These are phyloP conservation scores for Rhododendron kiyosumense DNA, from an alignment of 148 eudicot genomes.

Conservation along the genomic window DNA sequence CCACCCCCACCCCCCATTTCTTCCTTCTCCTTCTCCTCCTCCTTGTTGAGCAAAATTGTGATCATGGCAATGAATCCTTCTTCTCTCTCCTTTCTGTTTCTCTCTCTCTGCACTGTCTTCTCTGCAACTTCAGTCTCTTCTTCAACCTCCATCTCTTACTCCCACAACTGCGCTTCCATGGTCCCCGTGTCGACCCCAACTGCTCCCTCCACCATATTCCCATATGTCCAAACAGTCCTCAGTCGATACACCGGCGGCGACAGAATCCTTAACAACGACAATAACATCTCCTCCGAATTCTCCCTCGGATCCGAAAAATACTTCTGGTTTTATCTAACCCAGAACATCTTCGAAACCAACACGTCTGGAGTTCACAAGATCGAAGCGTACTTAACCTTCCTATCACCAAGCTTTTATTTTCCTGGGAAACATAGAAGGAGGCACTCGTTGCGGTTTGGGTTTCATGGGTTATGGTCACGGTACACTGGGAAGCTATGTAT, in stretches of 20 bases:
- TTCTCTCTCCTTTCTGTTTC: neutral
- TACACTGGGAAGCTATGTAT: slow-evolving; percentile 15
- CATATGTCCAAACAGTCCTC: no score
- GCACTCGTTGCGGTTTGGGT: accelerated
- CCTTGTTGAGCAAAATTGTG: neutral
- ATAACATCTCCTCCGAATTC: neutral
- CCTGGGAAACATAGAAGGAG: neutral
- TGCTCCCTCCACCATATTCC: no score
- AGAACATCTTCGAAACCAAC: slow-evolving; percentile 13
- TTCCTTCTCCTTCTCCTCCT: neutral
- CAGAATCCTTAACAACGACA: neutral
- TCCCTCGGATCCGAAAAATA: neutral
- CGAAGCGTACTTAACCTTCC: slow-evolving; percentile 8
- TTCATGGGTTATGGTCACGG: slow-evolving; percentile 19
- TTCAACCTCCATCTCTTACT: slow-evolving; percentile 9
- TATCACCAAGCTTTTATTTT: neutral
- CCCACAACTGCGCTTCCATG: slow-evolving; percentile 16
- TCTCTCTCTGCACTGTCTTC: neutral
- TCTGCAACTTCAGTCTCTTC: neutral
- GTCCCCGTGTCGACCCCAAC: slow-evolving; percentile 13
- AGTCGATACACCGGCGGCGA: no score
- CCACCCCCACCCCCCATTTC: neutral
- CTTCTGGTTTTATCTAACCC: neutral
- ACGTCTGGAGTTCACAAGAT: slow-evolving; percentile 15
- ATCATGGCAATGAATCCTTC: neutral